Conservation (phyloP, 345 rosid genomes). For the Citrus medica region DNA sequence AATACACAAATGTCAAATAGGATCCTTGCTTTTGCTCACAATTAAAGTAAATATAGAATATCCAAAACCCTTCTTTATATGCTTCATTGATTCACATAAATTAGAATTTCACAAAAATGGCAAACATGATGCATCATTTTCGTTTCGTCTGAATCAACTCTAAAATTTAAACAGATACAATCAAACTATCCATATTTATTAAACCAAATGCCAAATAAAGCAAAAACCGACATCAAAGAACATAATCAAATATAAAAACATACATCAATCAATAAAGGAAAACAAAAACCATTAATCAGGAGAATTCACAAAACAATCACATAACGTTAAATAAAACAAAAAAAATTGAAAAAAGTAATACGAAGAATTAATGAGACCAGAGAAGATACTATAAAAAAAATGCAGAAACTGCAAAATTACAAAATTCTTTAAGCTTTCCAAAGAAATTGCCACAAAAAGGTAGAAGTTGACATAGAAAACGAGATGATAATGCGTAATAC, state of each 20-base stretch:
- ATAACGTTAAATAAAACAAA: neutral
- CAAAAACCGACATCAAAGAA: conserved; percentile 6
- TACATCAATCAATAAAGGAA: neutral
- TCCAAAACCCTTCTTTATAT: neutral
- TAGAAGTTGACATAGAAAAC: conserved; percentile 27
- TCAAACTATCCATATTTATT: neutral
- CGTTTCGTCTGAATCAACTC: neutral
- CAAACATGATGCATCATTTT: neutral
- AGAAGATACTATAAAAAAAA: conserved; percentile 69
- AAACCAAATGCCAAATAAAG: neutral
- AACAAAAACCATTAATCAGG: neutral
- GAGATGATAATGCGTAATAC: conserved; percentile 12
- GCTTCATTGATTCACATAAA: neutral
- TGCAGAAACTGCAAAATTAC: conserved; percentile 66
- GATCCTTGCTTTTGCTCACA: neutral
- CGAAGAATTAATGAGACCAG: conserved; percentile 49
- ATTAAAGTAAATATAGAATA: neutral
- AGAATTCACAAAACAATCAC: conserved; percentile 1
- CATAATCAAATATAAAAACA: conserved; percentile 17
- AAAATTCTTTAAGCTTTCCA: conserved; percentile 56
- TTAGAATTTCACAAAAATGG: neutral
- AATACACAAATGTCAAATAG: conserved; percentile 12
- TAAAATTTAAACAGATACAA: neutral
- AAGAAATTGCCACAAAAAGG: conserved; percentile 45
- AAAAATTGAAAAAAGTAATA: conserved; percentile 49